phyloP scores from a whole-genome alignment of 331 rosid species.

The Pyrus hybrid region DNA sequence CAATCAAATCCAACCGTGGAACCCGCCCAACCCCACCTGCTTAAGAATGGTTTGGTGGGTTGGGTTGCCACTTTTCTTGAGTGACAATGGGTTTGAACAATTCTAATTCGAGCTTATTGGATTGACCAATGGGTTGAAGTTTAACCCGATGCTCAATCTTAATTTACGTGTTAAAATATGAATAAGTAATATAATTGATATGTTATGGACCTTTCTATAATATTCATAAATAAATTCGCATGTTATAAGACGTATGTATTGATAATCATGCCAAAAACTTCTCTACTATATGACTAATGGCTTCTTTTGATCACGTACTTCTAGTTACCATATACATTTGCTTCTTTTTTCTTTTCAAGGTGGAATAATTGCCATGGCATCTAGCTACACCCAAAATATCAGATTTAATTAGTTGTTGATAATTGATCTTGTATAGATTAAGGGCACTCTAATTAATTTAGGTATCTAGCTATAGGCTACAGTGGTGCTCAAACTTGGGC shows the following conservation, averaged over 20 bases:
- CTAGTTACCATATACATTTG: neutral
- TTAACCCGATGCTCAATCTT: too few relatives aligned
- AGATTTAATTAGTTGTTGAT: neutral
- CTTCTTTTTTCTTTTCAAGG: neutral
- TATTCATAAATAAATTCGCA: neutral
- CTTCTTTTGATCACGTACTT: neutral
- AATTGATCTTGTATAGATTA: neutral
- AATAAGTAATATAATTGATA: too few relatives aligned
- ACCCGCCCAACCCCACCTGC: too few relatives aligned
- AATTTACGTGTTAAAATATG: too few relatives aligned
- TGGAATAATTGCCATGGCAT: neutral
- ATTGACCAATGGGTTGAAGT: too few relatives aligned
- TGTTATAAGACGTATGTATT: neutral
- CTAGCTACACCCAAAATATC: neutral
- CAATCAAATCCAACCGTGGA: too few relatives aligned
- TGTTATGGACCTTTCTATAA: neutral
- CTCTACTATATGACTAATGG: neutral
- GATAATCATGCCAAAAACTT: neutral
- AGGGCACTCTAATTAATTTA: neutral
- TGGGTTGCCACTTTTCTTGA: too few relatives aligned
- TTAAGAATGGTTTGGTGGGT: too few relatives aligned
- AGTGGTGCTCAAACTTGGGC: neutral
- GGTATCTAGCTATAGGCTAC: neutral
- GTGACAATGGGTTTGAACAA: too few relatives aligned
- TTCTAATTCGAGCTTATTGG: too few relatives aligned